These are phyloP conservation scores for Exophiala phaeomuriformis DNA, from an alignment of 2,329 filamentous ascomycete genomes.

Conservation along the genomic window DNA sequence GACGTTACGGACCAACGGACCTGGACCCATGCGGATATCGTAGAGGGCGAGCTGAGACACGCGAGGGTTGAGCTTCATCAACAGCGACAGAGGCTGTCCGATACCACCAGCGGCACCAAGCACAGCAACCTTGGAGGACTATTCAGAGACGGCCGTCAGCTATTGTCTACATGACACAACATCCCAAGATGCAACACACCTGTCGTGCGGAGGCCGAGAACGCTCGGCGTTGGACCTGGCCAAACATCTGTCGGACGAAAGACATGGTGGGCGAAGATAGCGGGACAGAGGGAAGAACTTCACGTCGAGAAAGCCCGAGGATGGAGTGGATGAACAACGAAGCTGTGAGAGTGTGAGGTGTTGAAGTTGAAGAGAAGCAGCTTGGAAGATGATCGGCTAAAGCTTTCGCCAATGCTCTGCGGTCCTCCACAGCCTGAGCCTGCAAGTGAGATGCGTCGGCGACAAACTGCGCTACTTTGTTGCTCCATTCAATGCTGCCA, in stretches of 20 bases:
- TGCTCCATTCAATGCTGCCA: background rate
- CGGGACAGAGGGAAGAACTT: background rate
- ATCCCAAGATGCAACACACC: conserved; percentile 43
- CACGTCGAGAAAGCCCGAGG: background rate
- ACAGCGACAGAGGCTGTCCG: conserved; percentile 92
- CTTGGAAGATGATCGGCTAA: background rate
- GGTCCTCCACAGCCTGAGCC: too few relatives aligned
- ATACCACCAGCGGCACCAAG: conserved; percentile 97
- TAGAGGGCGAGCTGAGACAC: conserved; percentile 93
- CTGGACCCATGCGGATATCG: conserved; percentile 90
- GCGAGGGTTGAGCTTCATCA: conserved; percentile 96
- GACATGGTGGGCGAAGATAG: conserved; percentile 19
- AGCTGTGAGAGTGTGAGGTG: conserved; percentile 1
- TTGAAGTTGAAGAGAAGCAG: conserved; percentile 1
- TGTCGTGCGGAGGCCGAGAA: conserved; percentile 74
- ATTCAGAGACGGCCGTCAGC: conserved; percentile 17
- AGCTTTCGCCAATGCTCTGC: background rate
- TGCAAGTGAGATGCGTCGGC: background rate
- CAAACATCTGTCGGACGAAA: conserved; percentile 32
- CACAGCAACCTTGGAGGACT: conserved; percentile 97
- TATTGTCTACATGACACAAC: background rate
- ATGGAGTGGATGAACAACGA: background rate
- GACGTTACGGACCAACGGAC: conserved; percentile 48
- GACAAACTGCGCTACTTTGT: background rate
- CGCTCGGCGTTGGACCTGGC: conserved; percentile 63